Percentiles rank a stretch among this genome's conserved stretches.
Conservation (phyloP, 805 yeast genomes). For the Nakazawaea populi region DNA sequence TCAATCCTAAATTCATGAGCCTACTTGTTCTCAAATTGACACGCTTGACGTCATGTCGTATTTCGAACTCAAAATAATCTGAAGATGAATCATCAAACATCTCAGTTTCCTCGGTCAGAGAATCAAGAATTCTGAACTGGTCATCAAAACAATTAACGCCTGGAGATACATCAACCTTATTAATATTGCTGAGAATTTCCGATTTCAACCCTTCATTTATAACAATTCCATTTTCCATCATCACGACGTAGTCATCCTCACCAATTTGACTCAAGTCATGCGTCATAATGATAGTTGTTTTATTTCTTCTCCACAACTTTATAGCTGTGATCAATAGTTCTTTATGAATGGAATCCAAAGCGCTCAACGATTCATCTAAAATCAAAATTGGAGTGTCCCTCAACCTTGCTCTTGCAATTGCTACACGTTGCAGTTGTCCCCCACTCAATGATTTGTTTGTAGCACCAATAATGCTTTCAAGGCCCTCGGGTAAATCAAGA, state of each 20-base stretch:
- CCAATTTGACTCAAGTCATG: conserved; percentile 65
- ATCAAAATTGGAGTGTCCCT: conserved; percentile 71
- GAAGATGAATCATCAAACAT: neutral
- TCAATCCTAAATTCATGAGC: neutral
- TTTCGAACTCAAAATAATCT: neutral
- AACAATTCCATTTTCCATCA: conserved; percentile 56
- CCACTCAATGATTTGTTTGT: conserved; percentile 61
- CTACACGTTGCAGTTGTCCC: conserved; percentile 84
- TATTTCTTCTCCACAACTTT: conserved; percentile 53
- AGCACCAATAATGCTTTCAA: conserved; percentile 44
- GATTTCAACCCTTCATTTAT: conserved; percentile 35
- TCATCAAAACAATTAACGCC: neutral
- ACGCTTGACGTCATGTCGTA: neutral
- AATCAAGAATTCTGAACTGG: neutral
- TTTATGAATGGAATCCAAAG: conserved; percentile 56
- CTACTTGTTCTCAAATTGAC: neutral
- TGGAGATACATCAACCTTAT: conserved; percentile 6
- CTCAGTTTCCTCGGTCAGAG: neutral
- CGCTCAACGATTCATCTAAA: conserved; percentile 83
- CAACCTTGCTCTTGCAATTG: conserved; percentile 76
- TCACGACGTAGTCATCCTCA: conserved; percentile 48
- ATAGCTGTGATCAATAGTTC: conserved; percentile 42
- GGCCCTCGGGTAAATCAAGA: conserved; percentile 43
- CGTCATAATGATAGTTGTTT: conserved; percentile 76
- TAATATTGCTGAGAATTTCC: conserved; percentile 20